Evolutionary conservation across 23 red algal species (phyloP), one percentile per base, ranked within the genome.

Genomic region (Agarophyton chilense): DNA sequence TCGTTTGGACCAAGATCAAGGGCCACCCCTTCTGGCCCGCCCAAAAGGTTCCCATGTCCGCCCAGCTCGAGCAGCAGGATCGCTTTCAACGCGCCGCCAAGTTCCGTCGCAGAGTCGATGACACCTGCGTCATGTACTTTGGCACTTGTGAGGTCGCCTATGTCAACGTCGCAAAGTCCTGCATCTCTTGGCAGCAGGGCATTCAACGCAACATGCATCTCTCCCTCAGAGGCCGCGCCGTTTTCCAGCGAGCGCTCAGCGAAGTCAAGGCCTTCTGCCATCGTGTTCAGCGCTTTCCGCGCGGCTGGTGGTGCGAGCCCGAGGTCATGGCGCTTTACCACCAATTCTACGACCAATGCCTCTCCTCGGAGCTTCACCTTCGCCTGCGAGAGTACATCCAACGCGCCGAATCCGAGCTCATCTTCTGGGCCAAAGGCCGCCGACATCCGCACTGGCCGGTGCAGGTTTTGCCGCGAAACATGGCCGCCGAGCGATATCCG

Each of bases 1-100:
- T 93, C 55, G 90, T 93, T 19, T 93, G 90, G 90, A 86, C 90
- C 11, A 93, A 93, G 81, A 79, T 93, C 53, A 84, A 86, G 81
- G 90, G 90, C 10, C 90, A 93, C 60, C 90, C 90, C 32, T 93
- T 70, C 49, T 93, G 90, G 90, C 90, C 90, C 0, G 60, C 72
- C 9, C 90, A 93, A 46, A 62, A 60, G 10, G 68, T 93, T 6
- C 68, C 40, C 12, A 68, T 84, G 70, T 57, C 52, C 8, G 36
- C 52, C 36, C 45, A 52, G 26, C 43, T 77, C 24, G 79, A 75
- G 52, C 9, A n/a, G 4, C 47, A 91, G 44, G 5, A 67, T 46
- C 62, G 90, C 19, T 93, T 85, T 51, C 24, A 49, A 22, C n/a
- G 35, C 34, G 90, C 90, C 13, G 36, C 60, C 34, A 53, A 72